Evolutionary conservation across 2,329 filamentous ascomycete species (phyloP), one percentile per base, ranked within the genome.

Genomic region (Diaporthe australafricana): DNA sequence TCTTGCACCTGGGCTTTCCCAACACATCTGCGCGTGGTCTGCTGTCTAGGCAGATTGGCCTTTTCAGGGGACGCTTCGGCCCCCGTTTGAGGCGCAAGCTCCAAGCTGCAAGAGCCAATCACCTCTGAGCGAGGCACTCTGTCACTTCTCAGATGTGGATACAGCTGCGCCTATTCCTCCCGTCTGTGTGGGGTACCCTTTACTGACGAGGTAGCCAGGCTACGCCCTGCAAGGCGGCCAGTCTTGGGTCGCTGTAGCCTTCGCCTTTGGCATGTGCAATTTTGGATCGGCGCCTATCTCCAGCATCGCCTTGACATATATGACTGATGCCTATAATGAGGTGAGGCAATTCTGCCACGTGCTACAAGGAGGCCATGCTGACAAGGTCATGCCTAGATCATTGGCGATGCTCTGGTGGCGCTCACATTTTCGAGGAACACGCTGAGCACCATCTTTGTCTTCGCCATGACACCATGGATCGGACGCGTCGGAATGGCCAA

Each of bases 281-380:
- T 72, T 74, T 8, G 72, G 72, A 7, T 52, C 66, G 1, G 70
- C 72, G 7, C 72, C 72, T 2, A 74, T 74, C 42, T 70, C 67
- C 14, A 72, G 70, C 20, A 70, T 74, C 16, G 70, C 72, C 11
- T 47, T 74, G 48, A 74, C 72, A 2, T 74, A 74, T 11, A 72
- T 74, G 72, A 70, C 70, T 3, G 72, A 74, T 52, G 72, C 72
- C 32, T 74, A 74, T 53, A 74, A 74, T 45, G 72, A 74, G 72
- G 72, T 72, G 38, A 72, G 70, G 16, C 38, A 22, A 16, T 16
- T 2, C 12, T 66, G 9, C 17, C 27, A 35, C 22, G 30, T 38
- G 52, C 11, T 12, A 40, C 5, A 9, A 9, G n/a, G 6, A 12
- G 8, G 5, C 5, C 2, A 42, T 25, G 52, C 52, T 48, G 40